Evolutionary conservation across 805 yeast species (phyloP).

Genomic region (Wickerhamiella shivajii): DNA sequence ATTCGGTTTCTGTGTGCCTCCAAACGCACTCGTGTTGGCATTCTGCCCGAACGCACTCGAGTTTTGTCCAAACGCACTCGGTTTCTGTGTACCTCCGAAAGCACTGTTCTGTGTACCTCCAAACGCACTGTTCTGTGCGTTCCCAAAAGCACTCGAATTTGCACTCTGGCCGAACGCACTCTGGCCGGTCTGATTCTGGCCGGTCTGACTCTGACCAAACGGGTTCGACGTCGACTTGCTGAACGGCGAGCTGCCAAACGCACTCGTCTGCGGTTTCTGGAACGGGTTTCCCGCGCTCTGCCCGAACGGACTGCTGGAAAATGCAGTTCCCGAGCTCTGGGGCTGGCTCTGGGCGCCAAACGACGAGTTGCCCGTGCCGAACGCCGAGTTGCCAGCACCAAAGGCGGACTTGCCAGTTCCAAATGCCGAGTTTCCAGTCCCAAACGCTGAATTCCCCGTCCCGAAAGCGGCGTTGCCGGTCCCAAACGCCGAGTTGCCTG

Average conservation of each 20-base stretch:
- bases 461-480: conserved; percentile 17
- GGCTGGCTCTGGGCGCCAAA: too few species aligned
- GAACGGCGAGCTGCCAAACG: conserved; percentile 1
- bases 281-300: background rate
- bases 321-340: too few species aligned
- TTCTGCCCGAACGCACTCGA: background rate
- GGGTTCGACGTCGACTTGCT: conserved; percentile 2
- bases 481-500: conserved; percentile 13
- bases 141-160: conserved; percentile 1
- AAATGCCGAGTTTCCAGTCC: conserved; percentile 17
- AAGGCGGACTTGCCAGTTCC: conserved; percentile 12
- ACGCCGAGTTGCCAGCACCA: conserved; percentile 14
- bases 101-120: background rate
- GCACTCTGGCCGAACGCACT: conserved; percentile 2
- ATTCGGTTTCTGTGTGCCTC: background rate
- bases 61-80: background rate
- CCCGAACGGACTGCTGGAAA: too few species aligned
- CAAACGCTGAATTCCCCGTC: conserved; percentile 18
- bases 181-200: background rate
- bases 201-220: background rate
- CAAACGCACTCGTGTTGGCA: background rate
- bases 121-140: background rate
- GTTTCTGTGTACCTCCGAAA: background rate
- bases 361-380: conserved; percentile 13
- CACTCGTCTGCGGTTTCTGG: background rate